These are phyloP conservation scores for Schrenkiella parvula DNA, from an alignment of 345 rosid genomes.

Conservation along the genomic window DNA sequence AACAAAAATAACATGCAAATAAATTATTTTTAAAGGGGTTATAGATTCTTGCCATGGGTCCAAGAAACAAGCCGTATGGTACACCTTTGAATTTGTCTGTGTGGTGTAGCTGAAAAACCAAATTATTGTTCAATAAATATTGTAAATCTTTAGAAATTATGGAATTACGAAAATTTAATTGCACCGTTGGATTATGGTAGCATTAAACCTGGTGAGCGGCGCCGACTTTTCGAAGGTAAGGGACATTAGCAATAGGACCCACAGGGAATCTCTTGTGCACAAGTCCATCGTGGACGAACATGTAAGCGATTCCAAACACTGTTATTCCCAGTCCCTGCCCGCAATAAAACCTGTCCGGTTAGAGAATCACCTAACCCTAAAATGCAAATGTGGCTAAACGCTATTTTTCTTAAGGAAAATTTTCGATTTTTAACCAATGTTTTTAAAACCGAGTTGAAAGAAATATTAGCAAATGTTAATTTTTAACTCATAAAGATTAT, in stretches of 20 bases:
- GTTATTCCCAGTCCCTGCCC: constrained; percentile 86
- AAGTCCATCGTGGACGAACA: constrained; percentile 95
- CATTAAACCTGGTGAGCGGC: constrained; percentile 72
- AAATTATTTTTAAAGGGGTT: not conserved
- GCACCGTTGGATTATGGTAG: not conserved
- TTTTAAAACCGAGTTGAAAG: too few relatives aligned
- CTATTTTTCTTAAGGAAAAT: too few relatives aligned
- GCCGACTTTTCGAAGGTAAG: constrained; percentile 74
- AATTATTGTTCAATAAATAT: not conserved
- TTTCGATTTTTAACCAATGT: too few relatives aligned
- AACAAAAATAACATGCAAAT: not conserved
- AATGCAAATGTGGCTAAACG: not conserved
- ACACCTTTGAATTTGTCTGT: constrained; percentile 76
- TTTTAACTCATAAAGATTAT: too few relatives aligned
- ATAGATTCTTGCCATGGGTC: constrained; percentile 57
- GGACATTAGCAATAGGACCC: constrained; percentile 89
- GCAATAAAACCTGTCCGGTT: not conserved
- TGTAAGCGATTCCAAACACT: constrained; percentile 90
- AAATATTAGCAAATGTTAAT: too few relatives aligned
- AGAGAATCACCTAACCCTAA: not conserved
- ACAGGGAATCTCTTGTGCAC: constrained; percentile 90
- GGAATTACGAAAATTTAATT: not conserved
- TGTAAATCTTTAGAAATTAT: not conserved
- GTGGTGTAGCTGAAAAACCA: constrained; percentile 63
- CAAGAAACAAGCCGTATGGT: constrained; percentile 84